Conservation (phyloP, 2,329 filamentous ascomycete genomes). For the Verticillium nonalfalfae region DNA sequence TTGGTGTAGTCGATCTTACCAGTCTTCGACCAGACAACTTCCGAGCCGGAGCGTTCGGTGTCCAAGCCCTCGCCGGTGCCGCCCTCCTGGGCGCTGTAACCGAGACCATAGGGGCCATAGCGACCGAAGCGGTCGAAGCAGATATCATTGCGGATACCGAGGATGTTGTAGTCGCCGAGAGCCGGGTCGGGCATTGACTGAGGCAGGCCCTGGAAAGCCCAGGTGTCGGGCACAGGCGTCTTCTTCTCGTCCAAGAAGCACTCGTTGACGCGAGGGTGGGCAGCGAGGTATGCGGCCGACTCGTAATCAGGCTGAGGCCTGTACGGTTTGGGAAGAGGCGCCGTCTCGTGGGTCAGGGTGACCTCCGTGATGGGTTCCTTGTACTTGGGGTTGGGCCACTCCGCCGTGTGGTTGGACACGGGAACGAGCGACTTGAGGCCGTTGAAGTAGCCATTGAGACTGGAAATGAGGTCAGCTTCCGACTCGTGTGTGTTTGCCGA, state of each 20-base stretch:
- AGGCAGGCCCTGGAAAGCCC: slow-evolving; percentile 64
- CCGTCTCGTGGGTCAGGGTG: slow-evolving; percentile 23
- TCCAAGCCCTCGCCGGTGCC: slow-evolving; percentile 68
- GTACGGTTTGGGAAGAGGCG: slow-evolving; percentile 35
- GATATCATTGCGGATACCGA: slow-evolving; percentile 70
- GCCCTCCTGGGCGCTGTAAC: slow-evolving; percentile 69
- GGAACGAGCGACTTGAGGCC: slow-evolving; percentile 67
- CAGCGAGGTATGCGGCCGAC: slow-evolving; percentile 46
- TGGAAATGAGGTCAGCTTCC: slow-evolving; percentile 23
- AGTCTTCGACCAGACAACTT: slow-evolving; percentile 48
- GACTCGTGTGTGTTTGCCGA: background rate
- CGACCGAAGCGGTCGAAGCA: slow-evolving; percentile 87
- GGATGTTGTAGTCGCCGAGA: slow-evolving; percentile 67
- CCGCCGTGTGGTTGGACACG: slow-evolving; percentile 57
- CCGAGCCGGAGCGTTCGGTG: slow-evolving; percentile 62
- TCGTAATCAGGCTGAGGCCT: slow-evolving; percentile 65
- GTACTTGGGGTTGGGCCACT: slow-evolving; percentile 56
- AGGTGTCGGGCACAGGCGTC: slow-evolving; percentile 54
- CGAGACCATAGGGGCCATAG: slow-evolving; percentile 77
- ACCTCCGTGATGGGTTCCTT: slow-evolving; percentile 25
- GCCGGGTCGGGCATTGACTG: slow-evolving; percentile 72
- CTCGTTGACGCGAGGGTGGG: slow-evolving; percentile 45
- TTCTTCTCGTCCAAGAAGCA: slow-evolving; percentile 60
- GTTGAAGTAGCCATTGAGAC: slow-evolving; percentile 74
- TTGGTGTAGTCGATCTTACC: slow-evolving; percentile 50